Base-by-base conservation (phyloP, 2,329 filamentous ascomycete genomes). In the Exophiala phaeomuriformis region DNA sequence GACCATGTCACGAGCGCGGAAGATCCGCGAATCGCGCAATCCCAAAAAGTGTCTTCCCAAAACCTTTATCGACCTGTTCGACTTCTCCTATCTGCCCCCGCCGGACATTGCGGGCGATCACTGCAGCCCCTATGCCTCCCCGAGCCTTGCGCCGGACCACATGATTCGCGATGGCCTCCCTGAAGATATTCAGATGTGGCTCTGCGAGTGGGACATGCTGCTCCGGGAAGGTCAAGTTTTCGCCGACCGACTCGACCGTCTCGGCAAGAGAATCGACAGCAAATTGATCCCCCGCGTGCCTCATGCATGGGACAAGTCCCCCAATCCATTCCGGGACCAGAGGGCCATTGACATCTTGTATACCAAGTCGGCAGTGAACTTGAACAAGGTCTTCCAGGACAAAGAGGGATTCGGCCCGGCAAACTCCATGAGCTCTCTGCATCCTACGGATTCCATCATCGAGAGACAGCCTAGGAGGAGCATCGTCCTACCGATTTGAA, bases 121-220 rank as follows among this genome's bases (percentile, higher is more conserved):
- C 49, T 66, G 72, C 42, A 79, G 79, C 6, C 79, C 81, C 1
- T 84, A 78, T 67, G 76, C 82, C 1, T 78, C 74, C 5, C 81
- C 81, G 0, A 77, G 77, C 32, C 74, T 78, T 6, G 81, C 81
- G 1, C 71, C 77, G 0, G 72, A 76, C 19, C 66, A 72, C 30
- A 74, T 80, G 63, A 72, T 84, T n/a, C 63, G 66, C 30, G 72
- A 74, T 27, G 73, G 72, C 1, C 65, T 84, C 1, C 81, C 81
- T 0, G 70, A 77, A n/a, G 76, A 83, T 53, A 76, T 84, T 44
- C 79, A 82, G 53, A 67, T 84, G 60, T 81, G 79, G 63, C 77
- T 80, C 41, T 84, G 81, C 64, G 81, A 84, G 64, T 84, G 78
- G 77, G 81, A 84, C 63, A 84, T 84, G 81, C 69, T 84, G 9